Evolutionary conservation across 2,329 filamentous ascomycete genomes (phyloP), one percentile per base, ranked within the genome.

Genomic region (Xylariaceae sp.): DNA sequence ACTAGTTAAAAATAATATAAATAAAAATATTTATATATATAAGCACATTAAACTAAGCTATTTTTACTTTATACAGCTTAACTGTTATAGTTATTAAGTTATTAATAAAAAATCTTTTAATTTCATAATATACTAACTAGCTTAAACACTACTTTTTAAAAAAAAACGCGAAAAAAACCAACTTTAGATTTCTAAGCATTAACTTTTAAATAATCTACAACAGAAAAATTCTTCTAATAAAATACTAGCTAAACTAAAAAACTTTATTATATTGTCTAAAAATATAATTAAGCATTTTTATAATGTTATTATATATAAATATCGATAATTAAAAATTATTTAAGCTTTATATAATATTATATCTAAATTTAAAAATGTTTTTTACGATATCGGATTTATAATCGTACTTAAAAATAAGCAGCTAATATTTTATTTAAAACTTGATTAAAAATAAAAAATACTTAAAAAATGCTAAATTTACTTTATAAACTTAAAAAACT

Each of bases 291-390:
- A 24, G 8, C 17, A 44, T 3, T 9, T 24, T 23, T 23, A 17
- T 24, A 51, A 41, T 8, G n/a, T 51, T 7, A 41, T 34, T 16
- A 51, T 51, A 4, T 51, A 44, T 52, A 43, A 36, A 1, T 2
- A 29, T 36, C 34, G 16, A n/a, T 17, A 34, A 12, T 11, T 44
- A 17, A 34, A 37, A 28, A 28, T 33, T 33, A 43, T 26, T 24
- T 44, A 52, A 44, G 12, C 24, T 9, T 43, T 52, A n/a, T 52
- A 23, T 44, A 45, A 52, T 8, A 11, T 52, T 17, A 28, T 52
- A 24, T 31, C 36, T 7, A 28, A 44, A 28, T 52, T 33, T 33
- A n/a, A 8, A 33, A 33, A 33, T 33, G n/a, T 33, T 33, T 33
- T 52, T 44, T 34, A 36, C 4, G 36, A 52, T 52, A 52, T 19